A percentile compares a stretch with the other conserved stretches of the same genome.
phyloP scores from a whole-genome alignment of 148 eudicot genomes.

The Salicornia ramosissima region DNA sequence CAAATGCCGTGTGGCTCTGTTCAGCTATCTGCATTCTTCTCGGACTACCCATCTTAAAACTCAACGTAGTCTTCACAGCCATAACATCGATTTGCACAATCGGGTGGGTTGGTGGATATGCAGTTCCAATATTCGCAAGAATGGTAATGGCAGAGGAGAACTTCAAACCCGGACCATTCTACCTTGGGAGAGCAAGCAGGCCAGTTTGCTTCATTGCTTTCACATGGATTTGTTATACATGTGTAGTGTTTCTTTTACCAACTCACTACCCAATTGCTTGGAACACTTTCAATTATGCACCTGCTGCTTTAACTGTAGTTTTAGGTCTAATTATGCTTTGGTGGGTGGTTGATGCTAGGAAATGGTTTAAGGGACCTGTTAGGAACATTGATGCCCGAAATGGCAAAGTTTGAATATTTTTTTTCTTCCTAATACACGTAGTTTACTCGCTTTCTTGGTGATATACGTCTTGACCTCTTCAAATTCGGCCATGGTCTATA shows the following conservation, averaged over 20 bases:
- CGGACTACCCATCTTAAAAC: constrained; percentile 52
- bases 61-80: constrained; percentile 54
- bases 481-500: background rate
- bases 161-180: constrained; percentile 58
- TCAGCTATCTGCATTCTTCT: constrained; percentile 46
- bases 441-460: background rate
- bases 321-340: constrained; percentile 49
- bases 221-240: constrained; percentile 62
- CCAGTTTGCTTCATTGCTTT: constrained; percentile 53
- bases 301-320: constrained; percentile 46
- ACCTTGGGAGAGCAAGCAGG: constrained; percentile 48
- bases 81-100: constrained; percentile 56
- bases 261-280: constrained; percentile 44
- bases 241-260: constrained; percentile 50
- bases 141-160: constrained; percentile 46
- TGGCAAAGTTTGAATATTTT: constrained; percentile 27
- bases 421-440: background rate
- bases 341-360: constrained; percentile 65
- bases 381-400: constrained; percentile 45
- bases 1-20: constrained; percentile 67
- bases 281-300: constrained; percentile 60
- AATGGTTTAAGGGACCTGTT: constrained; percentile 69
- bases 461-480: constrained; percentile 6
- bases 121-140: constrained; percentile 57
- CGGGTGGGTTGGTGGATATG: constrained; percentile 70